Base-by-base conservation (phyloP, 1,139 yeast species). In the Debaryomyces nepalensis region DNA sequence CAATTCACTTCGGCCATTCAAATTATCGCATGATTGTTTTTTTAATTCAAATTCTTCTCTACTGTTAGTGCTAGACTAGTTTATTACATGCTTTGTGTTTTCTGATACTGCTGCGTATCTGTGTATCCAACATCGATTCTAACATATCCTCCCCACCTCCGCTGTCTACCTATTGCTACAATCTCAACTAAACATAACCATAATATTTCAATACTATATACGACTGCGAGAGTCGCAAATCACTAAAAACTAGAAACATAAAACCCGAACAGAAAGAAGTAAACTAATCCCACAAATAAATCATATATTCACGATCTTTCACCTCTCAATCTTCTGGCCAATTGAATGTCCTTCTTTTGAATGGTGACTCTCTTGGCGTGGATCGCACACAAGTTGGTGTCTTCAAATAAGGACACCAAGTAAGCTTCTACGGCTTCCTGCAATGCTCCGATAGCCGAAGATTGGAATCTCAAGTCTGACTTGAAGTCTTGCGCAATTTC, bases 321-420 rank as follows among this genome's bases (percentile, higher is more conserved):
- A 53, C 79, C 79, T 65, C 79, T 70, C 61, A 73, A 73, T 69
- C 79, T 73, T 70, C 78, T 72, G 40, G 79, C 79, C 58, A 73
- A 72, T 58, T 73, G 78, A 61, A 73, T 73, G 55, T 73, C 79
- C 66, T 73, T 73, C 77, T 73, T 73, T 59, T 73, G 78, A 50
- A 73, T 73, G 45, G 79, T 73, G 48, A 73, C 79, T 70, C 79
- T 73, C 69, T 73, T 73, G 54, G 79, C 79, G 60, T 73, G 79
- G 49, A 73, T 73, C 47, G 79, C 79, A 66, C 78, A 73, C 68
- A 73, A 73, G 67, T 73, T 73, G 49, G 79, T 73, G 58, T 73
- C 79, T 63, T 73, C 79, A 44, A 73, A 73, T 55, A 73, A 70
- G 12, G 77, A 73, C 35, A 73, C 79, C 61, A 73, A 70, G 62